Conservation (phyloP, 2,329 filamentous ascomycete species). For the Cercospora sesami region DNA sequence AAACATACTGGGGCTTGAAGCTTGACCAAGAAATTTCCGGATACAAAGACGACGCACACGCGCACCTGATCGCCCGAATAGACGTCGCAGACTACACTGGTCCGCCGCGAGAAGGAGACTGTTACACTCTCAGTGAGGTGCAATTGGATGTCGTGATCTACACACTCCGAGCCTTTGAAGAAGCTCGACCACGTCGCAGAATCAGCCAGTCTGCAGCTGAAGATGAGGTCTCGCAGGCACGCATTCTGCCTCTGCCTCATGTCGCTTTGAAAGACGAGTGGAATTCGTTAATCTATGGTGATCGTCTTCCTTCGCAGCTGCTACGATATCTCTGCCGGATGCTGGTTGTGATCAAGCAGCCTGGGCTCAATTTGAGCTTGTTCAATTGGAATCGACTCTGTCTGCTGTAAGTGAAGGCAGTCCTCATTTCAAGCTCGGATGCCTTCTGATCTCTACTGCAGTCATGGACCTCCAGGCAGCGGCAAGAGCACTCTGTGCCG, state of each 20-base stretch:
- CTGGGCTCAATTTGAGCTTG: constrained; percentile 40
- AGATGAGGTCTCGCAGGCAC: constrained; percentile 37
- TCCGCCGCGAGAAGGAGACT: constrained; percentile 23
- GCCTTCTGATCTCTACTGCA: not conserved
- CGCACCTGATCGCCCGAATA: constrained; percentile 39
- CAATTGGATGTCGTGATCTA: constrained; percentile 48
- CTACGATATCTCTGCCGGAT: constrained; percentile 44
- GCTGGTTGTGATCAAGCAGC: constrained; percentile 40
- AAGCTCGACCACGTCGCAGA: constrained; percentile 28
- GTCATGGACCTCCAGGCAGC: constrained; percentile 46
- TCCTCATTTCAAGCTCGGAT: not conserved
- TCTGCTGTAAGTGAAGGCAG: constrained; percentile 32
- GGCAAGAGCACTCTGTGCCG: constrained; percentile 50
- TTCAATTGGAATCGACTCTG: constrained; percentile 51
- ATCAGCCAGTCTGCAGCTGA: constrained; percentile 31
- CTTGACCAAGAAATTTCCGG: constrained; percentile 23
- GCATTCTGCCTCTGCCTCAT: constrained; percentile 42
- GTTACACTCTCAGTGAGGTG: constrained; percentile 38
- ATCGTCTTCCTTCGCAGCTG: constrained; percentile 44
- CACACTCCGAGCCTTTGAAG: constrained; percentile 37
- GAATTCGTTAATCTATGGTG: constrained; percentile 50
- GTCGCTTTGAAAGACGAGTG: constrained; percentile 45
- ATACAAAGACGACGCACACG: constrained; percentile 32
- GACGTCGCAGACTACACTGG: constrained; percentile 45
- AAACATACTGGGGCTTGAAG: constrained; percentile 16